These are phyloP conservation scores for Thielaviopsis euricoi DNA, from an alignment of 2,329 filamentous ascomycete genomes.

Conservation along the genomic window DNA sequence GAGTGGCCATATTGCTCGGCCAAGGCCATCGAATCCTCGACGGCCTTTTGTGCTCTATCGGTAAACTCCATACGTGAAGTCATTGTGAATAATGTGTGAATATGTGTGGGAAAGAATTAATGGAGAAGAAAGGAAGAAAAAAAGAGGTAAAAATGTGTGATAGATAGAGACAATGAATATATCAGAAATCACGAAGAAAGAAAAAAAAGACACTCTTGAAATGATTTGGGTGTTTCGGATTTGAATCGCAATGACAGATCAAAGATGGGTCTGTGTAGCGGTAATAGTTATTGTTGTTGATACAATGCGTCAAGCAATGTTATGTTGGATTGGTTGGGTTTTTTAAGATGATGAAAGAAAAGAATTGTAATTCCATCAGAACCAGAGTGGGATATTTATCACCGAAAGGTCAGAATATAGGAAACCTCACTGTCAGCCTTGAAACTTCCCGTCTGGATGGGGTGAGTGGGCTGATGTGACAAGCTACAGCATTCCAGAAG, in stretches of 20 bases:
- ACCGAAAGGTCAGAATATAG: too few relatives aligned
- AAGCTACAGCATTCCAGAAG: not conserved
- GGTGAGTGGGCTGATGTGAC: not conserved
- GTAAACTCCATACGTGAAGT: slow-evolving; percentile 78
- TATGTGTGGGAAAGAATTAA: not conserved
- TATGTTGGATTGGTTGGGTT: not conserved
- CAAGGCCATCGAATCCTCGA: slow-evolving; percentile 74
- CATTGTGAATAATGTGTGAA: slow-evolving; percentile 33
- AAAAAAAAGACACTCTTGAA: not conserved
- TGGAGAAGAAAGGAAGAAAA: not conserved
- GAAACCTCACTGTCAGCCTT: not conserved
- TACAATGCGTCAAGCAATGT: too few relatives aligned
- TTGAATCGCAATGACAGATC: slow-evolving; percentile 2
- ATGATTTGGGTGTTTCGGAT: not conserved
- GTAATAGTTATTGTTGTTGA: too few relatives aligned
- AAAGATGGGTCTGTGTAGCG: not conserved
- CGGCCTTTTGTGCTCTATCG: slow-evolving; percentile 75
- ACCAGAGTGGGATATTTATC: not conserved
- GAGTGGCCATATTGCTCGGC: slow-evolving; percentile 83
- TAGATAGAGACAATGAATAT: not conserved
- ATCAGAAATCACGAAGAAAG: not conserved
- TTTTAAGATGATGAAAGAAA: slow-evolving; percentile 9
- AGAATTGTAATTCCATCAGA: not conserved
- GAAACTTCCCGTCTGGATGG: not conserved
- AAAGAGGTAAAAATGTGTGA: not conserved